phyloP scores from a whole-genome alignment of 2,329 filamentous ascomycete genomes.

The Apiospora hydei region DNA sequence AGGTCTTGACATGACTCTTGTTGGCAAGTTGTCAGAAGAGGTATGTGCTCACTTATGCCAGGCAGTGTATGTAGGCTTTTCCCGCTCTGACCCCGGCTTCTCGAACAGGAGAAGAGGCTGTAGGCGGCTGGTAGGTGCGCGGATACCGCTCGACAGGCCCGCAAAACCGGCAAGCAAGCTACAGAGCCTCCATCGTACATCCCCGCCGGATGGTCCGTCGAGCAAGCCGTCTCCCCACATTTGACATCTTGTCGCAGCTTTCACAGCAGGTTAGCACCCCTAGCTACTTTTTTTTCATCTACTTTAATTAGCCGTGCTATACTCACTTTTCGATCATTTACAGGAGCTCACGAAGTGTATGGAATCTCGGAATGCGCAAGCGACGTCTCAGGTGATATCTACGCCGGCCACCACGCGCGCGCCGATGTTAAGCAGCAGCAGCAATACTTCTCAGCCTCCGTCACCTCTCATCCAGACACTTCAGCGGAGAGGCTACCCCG shows the following conservation, averaged over 20 bases:
- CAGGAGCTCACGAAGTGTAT: slow-evolving; percentile 2
- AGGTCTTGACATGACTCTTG: slow-evolving; percentile 5
- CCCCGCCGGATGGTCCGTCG: neutral
- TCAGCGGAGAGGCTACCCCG: neutral
- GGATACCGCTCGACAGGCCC: neutral
- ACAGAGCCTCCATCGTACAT: neutral
- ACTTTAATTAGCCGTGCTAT: neutral
- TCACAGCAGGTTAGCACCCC: neutral
- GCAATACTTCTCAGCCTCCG: neutral
- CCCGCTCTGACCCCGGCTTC: neutral
- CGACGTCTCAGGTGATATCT: neutral
- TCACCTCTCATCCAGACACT: slow-evolving; percentile 9
- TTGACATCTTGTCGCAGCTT: slow-evolving; percentile 15
- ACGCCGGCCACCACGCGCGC: neutral
- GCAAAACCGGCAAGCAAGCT: neutral
- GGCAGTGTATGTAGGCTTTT: neutral
- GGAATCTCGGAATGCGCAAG: neutral
- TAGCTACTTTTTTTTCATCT: neutral
- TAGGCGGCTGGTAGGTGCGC: neutral
- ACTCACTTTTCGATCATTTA: neutral
- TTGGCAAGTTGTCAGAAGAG: slow-evolving; percentile 19
- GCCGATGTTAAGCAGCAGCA: neutral
- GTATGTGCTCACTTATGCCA: neutral
- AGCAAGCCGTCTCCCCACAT: neutral
- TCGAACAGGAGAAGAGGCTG: neutral